Conservation (phyloP, 208 protist species). For the Trypanosomatidae sp. region DNA sequence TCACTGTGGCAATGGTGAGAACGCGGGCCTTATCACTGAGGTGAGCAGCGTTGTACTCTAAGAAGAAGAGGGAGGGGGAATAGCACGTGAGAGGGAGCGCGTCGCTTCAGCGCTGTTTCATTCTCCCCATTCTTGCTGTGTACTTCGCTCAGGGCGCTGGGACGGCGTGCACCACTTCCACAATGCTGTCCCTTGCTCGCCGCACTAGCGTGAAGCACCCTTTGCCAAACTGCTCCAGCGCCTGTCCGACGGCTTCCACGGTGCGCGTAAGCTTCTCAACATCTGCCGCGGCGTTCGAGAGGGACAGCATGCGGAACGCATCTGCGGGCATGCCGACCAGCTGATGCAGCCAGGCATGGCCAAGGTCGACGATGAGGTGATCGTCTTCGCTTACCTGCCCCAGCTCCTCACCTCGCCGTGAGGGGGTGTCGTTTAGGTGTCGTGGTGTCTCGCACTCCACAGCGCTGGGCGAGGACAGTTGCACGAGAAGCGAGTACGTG, state of each 20-base stretch:
- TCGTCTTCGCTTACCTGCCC: slow-evolving; percentile 19
- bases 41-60: not conserved
- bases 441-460: slow-evolving; percentile 19
- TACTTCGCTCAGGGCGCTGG: not conserved
- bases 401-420: not conserved
- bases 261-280: slow-evolving; percentile 32
- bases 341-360: slow-evolving; percentile 59
- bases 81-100: not conserved
- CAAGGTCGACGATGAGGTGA: slow-evolving; percentile 51
- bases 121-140: not conserved
- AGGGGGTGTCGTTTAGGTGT: slow-evolving; percentile 18
- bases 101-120: not conserved
- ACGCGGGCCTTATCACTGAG: not conserved
- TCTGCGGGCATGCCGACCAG: slow-evolving; percentile 55
- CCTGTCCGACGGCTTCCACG: slow-evolving; percentile 41
- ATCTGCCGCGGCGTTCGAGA: slow-evolving; percentile 26
- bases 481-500: slow-evolving; percentile 51
- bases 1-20: not conserved
- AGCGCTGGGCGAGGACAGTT: slow-evolving; percentile 35
- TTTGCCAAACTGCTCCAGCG: slow-evolving; percentile 53
- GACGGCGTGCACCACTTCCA: slow-evolving; percentile 46
- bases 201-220: slow-evolving; percentile 41
- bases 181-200: slow-evolving; percentile 34
- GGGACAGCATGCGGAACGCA: slow-evolving; percentile 42
- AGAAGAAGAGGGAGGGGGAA: not conserved